Percentiles rank a stretch among this genome's conserved stretches.
Evolutionary conservation across 129 eudicot genomes (phyloP).

Genomic region (Helianthus tuberosus): DNA sequence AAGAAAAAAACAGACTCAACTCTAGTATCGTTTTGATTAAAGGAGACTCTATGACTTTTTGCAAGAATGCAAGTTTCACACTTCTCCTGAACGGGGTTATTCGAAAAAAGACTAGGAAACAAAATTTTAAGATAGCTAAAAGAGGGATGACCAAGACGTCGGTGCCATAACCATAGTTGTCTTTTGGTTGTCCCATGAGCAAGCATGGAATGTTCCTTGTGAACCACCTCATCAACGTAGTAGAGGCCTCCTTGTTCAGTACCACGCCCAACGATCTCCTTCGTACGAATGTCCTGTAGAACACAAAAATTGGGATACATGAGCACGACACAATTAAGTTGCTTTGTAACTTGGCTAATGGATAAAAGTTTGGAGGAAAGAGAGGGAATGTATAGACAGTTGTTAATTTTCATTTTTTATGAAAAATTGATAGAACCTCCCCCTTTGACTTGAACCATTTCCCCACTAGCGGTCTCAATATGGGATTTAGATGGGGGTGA

Average conservation of each 20-base stretch:
- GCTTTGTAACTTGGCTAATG: background rate
- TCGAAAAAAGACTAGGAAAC: background rate
- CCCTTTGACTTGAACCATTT: background rate
- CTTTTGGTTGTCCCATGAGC: background rate
- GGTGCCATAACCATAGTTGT: background rate
- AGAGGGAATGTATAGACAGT: background rate
- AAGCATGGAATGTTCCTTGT: slow-evolving; percentile 2
- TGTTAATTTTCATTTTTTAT: background rate
- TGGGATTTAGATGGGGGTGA: background rate
- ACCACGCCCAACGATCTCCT: slow-evolving; percentile 14
- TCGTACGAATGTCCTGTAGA: slow-evolving; percentile 15
- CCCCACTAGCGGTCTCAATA: background rate
- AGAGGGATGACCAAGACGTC: background rate
- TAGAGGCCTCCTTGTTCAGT: slow-evolving; percentile 11
- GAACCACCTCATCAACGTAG: slow-evolving; percentile 7
- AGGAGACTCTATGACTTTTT: background rate
- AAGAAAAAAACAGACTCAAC: background rate
- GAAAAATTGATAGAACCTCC: background rate
- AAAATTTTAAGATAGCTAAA: background rate
- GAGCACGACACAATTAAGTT: background rate
- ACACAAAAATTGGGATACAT: background rate
- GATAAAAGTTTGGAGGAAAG: background rate
- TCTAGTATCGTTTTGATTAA: background rate
- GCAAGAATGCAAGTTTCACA: slow-evolving; percentile 1
- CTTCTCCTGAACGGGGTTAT: background rate